phyloP scores from a whole-genome alignment of 441 rosid genomes.

The Pelargonium exstipulatum region DNA sequence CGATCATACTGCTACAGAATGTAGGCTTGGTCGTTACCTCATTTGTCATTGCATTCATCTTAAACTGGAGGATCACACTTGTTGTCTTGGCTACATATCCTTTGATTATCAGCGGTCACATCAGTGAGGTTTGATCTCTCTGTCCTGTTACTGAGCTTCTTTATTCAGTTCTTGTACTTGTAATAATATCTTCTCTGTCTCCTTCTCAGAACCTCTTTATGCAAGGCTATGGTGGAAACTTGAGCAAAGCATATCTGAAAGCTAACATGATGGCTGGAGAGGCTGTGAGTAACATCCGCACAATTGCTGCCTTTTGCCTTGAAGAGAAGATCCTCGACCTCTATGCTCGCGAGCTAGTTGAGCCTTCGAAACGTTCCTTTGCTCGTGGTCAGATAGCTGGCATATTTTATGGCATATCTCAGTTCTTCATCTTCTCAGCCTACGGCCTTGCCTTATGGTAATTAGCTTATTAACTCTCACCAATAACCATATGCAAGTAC shows the following conservation, averaged over 20 bases:
- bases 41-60: constrained; percentile 90
- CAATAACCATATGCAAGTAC: no score
- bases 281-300: constrained; percentile 52
- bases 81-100: constrained; percentile 93
- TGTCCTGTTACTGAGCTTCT: not conserved
- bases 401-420: constrained; percentile 90
- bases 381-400: constrained; percentile 99
- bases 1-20: constrained; percentile 90
- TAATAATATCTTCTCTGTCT: not conserved
- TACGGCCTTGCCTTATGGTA: constrained; percentile 98
- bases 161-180: not conserved
- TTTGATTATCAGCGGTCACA: constrained; percentile 90
- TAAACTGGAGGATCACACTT: constrained; percentile 98
- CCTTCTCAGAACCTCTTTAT: constrained; percentile 73
- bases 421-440: constrained; percentile 83
- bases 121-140: constrained; percentile 66
- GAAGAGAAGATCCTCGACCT: constrained; percentile 80
- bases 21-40: constrained; percentile 89
- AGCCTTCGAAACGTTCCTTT: constrained; percentile 84
- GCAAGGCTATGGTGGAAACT: constrained; percentile 93
- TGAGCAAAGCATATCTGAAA: constrained; percentile 84
- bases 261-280: constrained; percentile 94
- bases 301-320: constrained; percentile 93
- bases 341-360: constrained; percentile 45
- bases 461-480: constrained; percentile 39